Conservation (phyloP, 371 early-diverging fungal genomes). For the Capillidium heterosporum region DNA sequence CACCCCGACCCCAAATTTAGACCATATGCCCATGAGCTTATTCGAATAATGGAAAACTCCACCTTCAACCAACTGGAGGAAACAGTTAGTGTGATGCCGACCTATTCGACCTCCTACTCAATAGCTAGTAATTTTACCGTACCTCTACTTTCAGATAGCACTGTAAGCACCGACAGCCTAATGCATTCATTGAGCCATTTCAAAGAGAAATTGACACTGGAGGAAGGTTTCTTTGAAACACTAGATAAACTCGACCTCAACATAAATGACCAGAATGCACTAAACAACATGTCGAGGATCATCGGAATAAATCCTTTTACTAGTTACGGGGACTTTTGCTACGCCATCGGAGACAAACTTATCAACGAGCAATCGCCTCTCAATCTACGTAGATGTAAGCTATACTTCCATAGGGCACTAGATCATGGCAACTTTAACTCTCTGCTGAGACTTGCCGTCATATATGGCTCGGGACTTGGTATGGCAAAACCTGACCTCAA, state of each 20-base stretch:
- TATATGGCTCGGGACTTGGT: constrained; percentile 42
- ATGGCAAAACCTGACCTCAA: constrained; percentile 28
- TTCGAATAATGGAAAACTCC: background rate
- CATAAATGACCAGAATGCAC: too few relatives aligned
- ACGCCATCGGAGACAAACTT: constrained; percentile 15
- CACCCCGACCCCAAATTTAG: constrained; percentile 1
- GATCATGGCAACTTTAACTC: background rate
- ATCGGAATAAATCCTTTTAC: too few relatives aligned
- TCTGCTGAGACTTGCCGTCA: background rate
- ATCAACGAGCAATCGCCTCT: background rate
- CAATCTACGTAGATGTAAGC: background rate
- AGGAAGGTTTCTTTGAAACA: background rate
- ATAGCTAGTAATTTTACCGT: background rate
- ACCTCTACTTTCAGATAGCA: background rate
- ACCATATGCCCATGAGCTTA: constrained; percentile 3
- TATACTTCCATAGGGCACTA: background rate
- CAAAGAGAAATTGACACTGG: background rate
- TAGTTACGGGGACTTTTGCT: background rate
- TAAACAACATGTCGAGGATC: too few relatives aligned
- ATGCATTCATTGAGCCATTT: background rate
- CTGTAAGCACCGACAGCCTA: background rate
- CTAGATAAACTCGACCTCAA: constrained; percentile 13
- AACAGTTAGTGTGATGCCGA: constrained; percentile 3
- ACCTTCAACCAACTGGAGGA: background rate
- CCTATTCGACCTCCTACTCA: constrained; percentile 6